phyloP scores from a whole-genome alignment of 1,284 basidiomycete species.

The Vanrija sp. region DNA sequence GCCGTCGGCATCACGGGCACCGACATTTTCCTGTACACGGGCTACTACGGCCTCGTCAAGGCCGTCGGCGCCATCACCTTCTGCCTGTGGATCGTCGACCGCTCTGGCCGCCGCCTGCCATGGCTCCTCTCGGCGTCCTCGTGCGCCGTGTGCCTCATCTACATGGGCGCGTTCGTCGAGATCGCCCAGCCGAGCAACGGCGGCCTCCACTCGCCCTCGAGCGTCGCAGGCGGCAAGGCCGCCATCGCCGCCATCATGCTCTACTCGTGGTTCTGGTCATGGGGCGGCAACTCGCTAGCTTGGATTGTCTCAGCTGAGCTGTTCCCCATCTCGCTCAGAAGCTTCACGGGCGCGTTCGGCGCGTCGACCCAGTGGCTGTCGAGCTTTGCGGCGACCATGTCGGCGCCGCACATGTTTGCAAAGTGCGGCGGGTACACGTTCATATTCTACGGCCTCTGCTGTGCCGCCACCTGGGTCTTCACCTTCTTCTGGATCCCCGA shows the following conservation, averaged over 20 bases:
- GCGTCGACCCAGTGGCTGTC: slow-evolving; percentile 30
- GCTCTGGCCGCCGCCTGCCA: slow-evolving; percentile 31
- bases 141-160: slow-evolving; percentile 25
- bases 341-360: slow-evolving; percentile 27
- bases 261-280: slow-evolving; percentile 24
- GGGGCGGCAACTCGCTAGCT: slow-evolving; percentile 29
- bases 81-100: slow-evolving; percentile 35
- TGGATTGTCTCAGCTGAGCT: slow-evolving; percentile 32
- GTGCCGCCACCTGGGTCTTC: slow-evolving; percentile 24
- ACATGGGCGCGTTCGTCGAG: slow-evolving; percentile 29
- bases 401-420: slow-evolving; percentile 25
- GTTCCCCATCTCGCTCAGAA: slow-evolving; percentile 31
- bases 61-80: slow-evolving; percentile 25
- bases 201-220: slow-evolving; percentile 14
- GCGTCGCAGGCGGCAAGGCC: slow-evolving; percentile 19
- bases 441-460: slow-evolving; percentile 36
- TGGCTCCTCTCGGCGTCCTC: slow-evolving; percentile 24
- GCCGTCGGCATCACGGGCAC: slow-evolving; percentile 32
- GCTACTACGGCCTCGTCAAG: slow-evolving; percentile 48
- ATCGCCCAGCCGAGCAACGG: slow-evolving; percentile 16
- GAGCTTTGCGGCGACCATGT: slow-evolving; percentile 34
- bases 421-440: slow-evolving; percentile 26
- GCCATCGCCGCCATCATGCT: slow-evolving; percentile 32
- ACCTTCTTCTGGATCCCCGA: slow-evolving; percentile 47
- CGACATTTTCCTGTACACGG: slow-evolving; percentile 42